These are phyloP conservation scores for Lipomyces chichibuensis DNA, from an alignment of 805 yeast species.

Conservation along the genomic window DNA sequence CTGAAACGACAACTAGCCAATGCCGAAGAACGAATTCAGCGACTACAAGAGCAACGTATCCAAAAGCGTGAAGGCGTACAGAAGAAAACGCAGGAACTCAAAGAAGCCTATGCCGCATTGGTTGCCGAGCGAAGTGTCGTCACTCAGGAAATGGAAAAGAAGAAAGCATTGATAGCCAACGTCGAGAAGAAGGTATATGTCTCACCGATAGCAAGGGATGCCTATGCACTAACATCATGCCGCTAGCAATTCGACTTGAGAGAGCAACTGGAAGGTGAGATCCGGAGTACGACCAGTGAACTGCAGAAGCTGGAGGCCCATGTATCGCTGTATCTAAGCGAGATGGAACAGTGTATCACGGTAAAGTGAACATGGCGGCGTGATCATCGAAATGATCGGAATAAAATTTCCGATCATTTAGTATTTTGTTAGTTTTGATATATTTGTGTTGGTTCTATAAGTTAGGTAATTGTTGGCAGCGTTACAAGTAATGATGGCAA, in stretches of 20 bases:
- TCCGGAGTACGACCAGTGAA: constrained; percentile 57
- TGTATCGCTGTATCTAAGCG: constrained; percentile 56
- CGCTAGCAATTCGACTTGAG: constrained; percentile 42
- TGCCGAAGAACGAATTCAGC: constrained; percentile 53
- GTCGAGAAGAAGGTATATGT: constrained; percentile 49
- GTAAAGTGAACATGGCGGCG: not conserved
- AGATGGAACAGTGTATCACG: constrained; percentile 49
- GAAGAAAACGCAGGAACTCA: constrained; percentile 50
- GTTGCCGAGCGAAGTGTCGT: constrained; percentile 53
- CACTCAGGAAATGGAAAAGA: constrained; percentile 54
- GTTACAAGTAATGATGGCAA: not conserved
- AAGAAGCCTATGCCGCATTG: constrained; percentile 53
- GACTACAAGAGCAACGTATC: constrained; percentile 50
- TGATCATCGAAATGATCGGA: not conserved
- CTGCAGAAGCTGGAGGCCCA: constrained; percentile 59
- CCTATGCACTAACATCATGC: constrained; percentile 33
- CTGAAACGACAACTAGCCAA: constrained; percentile 55
- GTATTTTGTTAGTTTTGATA: not conserved
- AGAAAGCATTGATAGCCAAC: constrained; percentile 52
- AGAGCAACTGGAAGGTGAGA: constrained; percentile 56
- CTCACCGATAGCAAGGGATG: constrained; percentile 28
- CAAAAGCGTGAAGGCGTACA: constrained; percentile 52
- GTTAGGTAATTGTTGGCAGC: not conserved
- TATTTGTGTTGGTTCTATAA: not conserved
- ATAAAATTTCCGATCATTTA: not conserved